Conservation (phyloP, 345 rosid species). For the Lagerstroemia speciosa region DNA sequence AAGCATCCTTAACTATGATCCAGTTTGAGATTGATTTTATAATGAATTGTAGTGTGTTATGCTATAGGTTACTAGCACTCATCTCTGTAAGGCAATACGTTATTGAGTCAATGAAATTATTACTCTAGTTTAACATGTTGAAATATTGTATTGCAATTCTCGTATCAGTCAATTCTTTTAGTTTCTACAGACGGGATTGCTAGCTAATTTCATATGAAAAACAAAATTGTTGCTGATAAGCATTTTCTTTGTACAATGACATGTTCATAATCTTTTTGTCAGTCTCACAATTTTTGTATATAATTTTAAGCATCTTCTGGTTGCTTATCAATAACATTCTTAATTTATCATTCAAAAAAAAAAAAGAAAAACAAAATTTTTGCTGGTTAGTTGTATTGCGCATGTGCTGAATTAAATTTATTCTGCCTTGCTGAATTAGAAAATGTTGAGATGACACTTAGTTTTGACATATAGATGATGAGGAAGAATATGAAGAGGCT, state of each 20-base stretch:
- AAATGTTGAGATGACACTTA: background rate
- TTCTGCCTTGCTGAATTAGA: background rate
- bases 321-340: too few species aligned
- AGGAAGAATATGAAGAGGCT: conserved; percentile 71
- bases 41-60: too few species aligned
- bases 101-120: background rate
- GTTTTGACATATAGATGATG: conserved; percentile 41
- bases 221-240: too few species aligned
- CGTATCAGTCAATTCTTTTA: background rate
- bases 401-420: background rate
- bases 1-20: too few species aligned
- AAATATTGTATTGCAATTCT: background rate
- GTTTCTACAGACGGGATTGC: background rate
- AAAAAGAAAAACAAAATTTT: background rate
- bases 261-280: too few species aligned
- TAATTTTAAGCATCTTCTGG: too few species aligned
- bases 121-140: background rate
- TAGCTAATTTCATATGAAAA: background rate
- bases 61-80: too few species aligned
- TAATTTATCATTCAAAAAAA: too few species aligned
- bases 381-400: background rate
- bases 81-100: too few species aligned
- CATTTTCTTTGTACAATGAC: too few species aligned
- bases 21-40: too few species aligned
- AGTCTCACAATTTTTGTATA: too few species aligned